Evolutionary conservation across 2,329 filamentous ascomycete genomes (phyloP), one percentile per base, ranked within the genome.

Genomic region (Aspergillus hortae): DNA sequence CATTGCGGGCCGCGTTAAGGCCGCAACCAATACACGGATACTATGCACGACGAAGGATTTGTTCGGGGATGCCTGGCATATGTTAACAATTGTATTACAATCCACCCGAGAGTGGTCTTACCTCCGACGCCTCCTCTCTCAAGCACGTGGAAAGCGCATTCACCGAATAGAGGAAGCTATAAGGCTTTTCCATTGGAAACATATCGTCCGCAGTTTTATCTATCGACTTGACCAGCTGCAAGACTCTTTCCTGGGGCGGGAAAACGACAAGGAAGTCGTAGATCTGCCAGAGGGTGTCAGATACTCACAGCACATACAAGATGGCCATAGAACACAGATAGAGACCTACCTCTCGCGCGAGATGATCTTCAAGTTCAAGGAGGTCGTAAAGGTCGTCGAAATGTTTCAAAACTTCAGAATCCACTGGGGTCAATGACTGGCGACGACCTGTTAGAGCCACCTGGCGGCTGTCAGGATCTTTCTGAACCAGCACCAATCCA

Each of bases 321-420:
- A 23, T 12, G 7, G 4, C 17, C 5, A 23, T 6, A 42, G n/a
- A 4, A 42, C 6, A n/a, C 2, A 41, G 19, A 12, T 17, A 17
- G 23, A 42, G 17, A 42, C n/a, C 14, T 42, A 42, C 40, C 83
- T 89, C 85, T 63, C 81, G 77, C 6, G 88, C 85, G 40, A 90
- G 74, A 46, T 75, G 77, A 53, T 92, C 85, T 42, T 89, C 82
- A 73, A 92, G 81, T 57, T 85, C 84, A 49, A 97, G 78, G 62
- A 92, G 88, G 41, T 84, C 81, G 79, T 94, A 96, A 21, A 99
- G 74, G 55, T 92, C 85, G 49, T 89, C 81, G 63, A 96, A 95
- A 68, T 95, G 89, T 52, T 85, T 80, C 59, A 94, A 75, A 19
- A 97, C 85, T 61, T 92, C 89, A 11, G 83, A 79, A 65, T 97